Evolutionary conservation across 1,284 basidiomycete genomes (phyloP), one percentile per base, ranked within the genome.

Genomic region (Naganishia sp.): DNA sequence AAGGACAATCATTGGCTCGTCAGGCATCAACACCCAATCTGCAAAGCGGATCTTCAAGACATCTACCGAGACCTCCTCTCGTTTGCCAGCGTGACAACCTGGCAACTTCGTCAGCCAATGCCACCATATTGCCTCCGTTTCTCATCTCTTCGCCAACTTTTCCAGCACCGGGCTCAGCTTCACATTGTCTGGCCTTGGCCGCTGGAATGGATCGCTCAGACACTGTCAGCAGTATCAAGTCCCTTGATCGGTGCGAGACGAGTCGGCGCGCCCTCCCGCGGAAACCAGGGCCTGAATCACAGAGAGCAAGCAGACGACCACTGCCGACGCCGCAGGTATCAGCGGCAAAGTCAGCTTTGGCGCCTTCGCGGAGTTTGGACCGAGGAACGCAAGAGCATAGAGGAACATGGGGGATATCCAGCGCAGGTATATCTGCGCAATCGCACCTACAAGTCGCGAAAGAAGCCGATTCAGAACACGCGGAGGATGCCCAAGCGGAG

Each of bases 201-300:
- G 55, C 43, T 42, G 66, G 68, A 1, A 65, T 78, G 11, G 75
- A 77, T 25, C 71, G 77, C 10, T 77, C 77, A 1, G 76, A 79
- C 60, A 79, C 78, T 0, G 56, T 77, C 36, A 75, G 76, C 9
- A 78, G 78, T 0, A 69, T 79, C 39, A 76, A 74, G 60, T 79
- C 77, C 0, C 69, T 79, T 1, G 78, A 79, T 66, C 72, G 76
- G 0, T 65, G 67, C 4, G 36, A 39, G 36, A 9, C 9, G 13
- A 39, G 36, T 13, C 36, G 13, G 36, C 36, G 36, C 36, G 13
- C 36, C 36, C 10, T 10, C 10, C 6, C 36, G 7, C 36, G 3
- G 6, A 13, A 39, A 2, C 10, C 3, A 3, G 36, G 2, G 7
- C 10, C 36, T 13, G 36, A 9, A 9, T 31, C 45, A 0, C 21